Conservation (phyloP, 202 grass and related monocot species). For the Brachypodium distachyon region DNA sequence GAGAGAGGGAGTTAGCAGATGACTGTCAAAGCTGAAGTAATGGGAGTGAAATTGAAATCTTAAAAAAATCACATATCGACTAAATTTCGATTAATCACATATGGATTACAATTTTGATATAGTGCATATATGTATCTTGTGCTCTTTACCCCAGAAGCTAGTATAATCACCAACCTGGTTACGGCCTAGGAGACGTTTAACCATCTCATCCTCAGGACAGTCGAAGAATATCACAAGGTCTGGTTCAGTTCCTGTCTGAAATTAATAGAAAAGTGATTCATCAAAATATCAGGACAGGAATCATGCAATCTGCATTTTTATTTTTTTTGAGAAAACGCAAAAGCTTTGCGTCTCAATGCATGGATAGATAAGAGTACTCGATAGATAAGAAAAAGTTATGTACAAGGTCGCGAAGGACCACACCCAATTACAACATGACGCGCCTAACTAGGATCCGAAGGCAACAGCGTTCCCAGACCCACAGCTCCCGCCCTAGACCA, state of each 20-base stretch:
- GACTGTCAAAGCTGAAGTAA: background rate
- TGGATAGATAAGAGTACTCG: too few relatives aligned
- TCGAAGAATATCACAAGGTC: slow-evolving; percentile 87
- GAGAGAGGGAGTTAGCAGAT: background rate
- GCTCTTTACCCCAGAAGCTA: background rate
- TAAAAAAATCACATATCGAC: too few relatives aligned
- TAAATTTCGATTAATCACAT: too few relatives aligned
- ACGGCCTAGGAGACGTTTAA: slow-evolving; percentile 73
- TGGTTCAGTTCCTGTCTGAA: slow-evolving; percentile 84
- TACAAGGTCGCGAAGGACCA: too few relatives aligned
- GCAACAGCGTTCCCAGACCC: too few relatives aligned
- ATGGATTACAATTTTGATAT: background rate
- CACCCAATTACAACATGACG: too few relatives aligned
- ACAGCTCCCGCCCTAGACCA: too few relatives aligned
- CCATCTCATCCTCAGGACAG: slow-evolving; percentile 89
- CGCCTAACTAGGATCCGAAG: too few relatives aligned
- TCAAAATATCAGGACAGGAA: background rate
- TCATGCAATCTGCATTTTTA: background rate
- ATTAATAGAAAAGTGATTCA: background rate
- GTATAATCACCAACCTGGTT: slow-evolving; percentile 58
- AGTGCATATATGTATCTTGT: background rate
- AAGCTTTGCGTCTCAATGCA: too few relatives aligned
- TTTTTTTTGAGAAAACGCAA: too few relatives aligned
- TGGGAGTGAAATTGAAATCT: background rate
- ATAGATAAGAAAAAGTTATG: too few relatives aligned